Evolutionary conservation across 306 rosid genomes (phyloP).

Genomic region (Cicer bijugum): DNA sequence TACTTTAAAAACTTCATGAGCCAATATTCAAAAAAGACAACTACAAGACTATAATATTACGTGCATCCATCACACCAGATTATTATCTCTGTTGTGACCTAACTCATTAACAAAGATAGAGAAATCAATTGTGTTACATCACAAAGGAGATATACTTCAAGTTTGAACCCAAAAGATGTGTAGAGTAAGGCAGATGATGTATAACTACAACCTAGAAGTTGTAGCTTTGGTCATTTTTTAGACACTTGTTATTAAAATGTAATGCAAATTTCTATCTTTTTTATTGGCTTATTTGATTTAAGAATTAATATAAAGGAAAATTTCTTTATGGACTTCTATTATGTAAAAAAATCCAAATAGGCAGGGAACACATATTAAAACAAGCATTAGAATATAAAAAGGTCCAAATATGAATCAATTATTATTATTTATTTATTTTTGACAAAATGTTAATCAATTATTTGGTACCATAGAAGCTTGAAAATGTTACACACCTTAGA

Average conservation of each 20-base stretch:
- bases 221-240: conserved; percentile 33
- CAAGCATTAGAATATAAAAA: neutral
- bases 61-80: conserved; percentile 18
- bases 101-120: neutral
- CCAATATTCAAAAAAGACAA: conserved; percentile 29
- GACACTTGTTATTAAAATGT: neutral
- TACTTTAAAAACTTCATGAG: conserved; percentile 22
- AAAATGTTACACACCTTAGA: conserved; percentile 66
- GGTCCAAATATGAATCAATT: neutral
- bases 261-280: neutral
- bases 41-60: conserved; percentile 5
- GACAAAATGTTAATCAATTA: conserved; percentile 6
- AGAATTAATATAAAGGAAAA: conserved; percentile 24
- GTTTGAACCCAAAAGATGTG: conserved; percentile 1
- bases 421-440: too few relatives aligned
- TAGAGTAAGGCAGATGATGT: neutral
- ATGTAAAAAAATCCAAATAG: conserved; percentile 9
- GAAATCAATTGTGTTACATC: conserved; percentile 12
- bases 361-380: neutral
- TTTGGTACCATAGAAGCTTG: conserved; percentile 31
- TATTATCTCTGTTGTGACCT: neutral
- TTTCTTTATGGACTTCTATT: conserved; percentile 1
- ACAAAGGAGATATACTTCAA: neutral
- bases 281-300: conserved; percentile 18
- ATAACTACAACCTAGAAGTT: conserved; percentile 18